Evolutionary conservation across 768 basidiomycete genomes (phyloP).

Genomic region (Amylocystis lapponica): DNA sequence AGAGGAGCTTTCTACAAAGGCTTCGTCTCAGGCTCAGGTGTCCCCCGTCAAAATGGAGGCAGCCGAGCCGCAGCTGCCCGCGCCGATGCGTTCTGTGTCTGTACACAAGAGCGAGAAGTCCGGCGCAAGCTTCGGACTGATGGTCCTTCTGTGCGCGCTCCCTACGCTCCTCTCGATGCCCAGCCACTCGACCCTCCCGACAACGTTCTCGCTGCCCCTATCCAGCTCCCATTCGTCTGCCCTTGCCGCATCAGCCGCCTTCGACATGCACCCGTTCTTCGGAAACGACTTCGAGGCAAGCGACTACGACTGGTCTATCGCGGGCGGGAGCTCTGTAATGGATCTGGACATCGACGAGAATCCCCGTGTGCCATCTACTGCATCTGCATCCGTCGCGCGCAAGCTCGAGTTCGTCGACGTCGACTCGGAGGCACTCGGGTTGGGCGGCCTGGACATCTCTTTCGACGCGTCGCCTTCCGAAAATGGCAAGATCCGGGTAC

Average conservation of each 20-base stretch:
- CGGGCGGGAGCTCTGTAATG: constrained; percentile 18
- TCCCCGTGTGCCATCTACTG: constrained; percentile 28
- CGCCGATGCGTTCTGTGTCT: constrained; percentile 26
- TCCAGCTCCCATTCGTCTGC: constrained; percentile 29
- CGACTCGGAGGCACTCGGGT: constrained; percentile 38
- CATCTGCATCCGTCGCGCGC: constrained; percentile 29
- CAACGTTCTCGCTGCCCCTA: constrained; percentile 50
- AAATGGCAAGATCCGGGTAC: constrained; percentile 68
- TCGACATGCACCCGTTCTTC: constrained; percentile 27
- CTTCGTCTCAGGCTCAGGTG: constrained; percentile 17
- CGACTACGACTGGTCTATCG: constrained; percentile 43
- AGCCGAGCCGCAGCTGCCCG: constrained; percentile 44
- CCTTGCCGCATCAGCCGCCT: constrained; percentile 35
- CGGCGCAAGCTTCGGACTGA: constrained; percentile 62
- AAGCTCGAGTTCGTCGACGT: constrained; percentile 57
- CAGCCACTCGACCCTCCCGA: constrained; percentile 44
- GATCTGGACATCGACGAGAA: constrained; percentile 33
- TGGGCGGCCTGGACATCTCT: constrained; percentile 59
- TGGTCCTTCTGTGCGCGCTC: constrained; percentile 75
- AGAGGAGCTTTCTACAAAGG: constrained; percentile 47
- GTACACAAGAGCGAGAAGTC: constrained; percentile 47
- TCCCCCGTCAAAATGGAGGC: constrained; percentile 51
- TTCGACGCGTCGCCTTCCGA: constrained; percentile 62
- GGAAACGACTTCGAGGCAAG: constrained; percentile 23
- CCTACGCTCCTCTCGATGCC: constrained; percentile 70